These are phyloP conservation scores for Chromera velia DNA, from an alignment of 73 alveolate genomes.

Conservation along the genomic window DNA sequence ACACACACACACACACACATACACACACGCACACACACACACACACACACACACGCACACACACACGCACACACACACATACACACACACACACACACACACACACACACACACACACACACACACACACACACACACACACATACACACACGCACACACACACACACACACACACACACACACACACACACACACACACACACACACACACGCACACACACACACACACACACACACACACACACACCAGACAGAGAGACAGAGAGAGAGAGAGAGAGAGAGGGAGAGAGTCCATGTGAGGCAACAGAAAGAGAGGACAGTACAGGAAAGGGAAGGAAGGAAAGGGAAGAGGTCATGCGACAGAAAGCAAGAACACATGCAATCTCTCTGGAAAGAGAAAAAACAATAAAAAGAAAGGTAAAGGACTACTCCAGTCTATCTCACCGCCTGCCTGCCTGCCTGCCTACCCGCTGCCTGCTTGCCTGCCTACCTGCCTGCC, in stretches of 20 bases:
- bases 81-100: constrained; percentile 16
- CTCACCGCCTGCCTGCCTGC: too few species aligned
- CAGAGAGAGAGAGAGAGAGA: neutral
- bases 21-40: constrained; percentile 11
- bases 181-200: constrained; percentile 15
- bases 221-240: constrained; percentile 16
- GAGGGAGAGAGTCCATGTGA: neutral
- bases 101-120: constrained; percentile 15
- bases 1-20: constrained; percentile 9
- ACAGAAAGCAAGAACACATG: too few species aligned
- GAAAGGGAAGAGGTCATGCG: too few species aligned
- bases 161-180: constrained; percentile 16
- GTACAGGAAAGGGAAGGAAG: too few species aligned
- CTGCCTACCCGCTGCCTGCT: too few species aligned
- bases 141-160: constrained; percentile 12
- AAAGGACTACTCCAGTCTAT: too few species aligned
- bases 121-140: constrained; percentile 16
- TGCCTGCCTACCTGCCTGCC: too few species aligned
- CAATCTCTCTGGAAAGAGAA: too few species aligned
- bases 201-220: constrained; percentile 15
- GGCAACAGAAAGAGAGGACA: too few species aligned
- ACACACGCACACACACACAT: constrained; percentile 1
- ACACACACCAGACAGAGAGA: constrained; percentile 13
- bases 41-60: constrained; percentile 13
- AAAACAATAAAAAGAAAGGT: too few species aligned